Percentiles rank a stretch among this genome's conserved stretches.
phyloP scores from a whole-genome alignment of 495 filamentous ascomycete genomes.

The Aspergillus affinis region DNA sequence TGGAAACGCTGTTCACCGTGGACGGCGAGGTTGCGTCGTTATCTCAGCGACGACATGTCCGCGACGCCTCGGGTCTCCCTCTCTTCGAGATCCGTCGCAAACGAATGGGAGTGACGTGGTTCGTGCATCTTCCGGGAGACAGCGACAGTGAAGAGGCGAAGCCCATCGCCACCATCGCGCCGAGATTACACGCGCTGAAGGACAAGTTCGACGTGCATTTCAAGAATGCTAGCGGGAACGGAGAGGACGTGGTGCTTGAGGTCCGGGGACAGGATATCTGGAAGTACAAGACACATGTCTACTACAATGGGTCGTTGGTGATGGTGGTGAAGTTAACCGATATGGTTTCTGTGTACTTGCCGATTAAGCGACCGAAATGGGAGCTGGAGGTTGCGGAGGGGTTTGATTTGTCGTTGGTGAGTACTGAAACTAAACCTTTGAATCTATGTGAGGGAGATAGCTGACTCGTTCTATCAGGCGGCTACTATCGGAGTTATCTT shows the following conservation, averaged over 20 bases:
- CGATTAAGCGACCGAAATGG: slow-evolving; percentile 15
- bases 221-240: slow-evolving; percentile 12
- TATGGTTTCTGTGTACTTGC: slow-evolving; percentile 14
- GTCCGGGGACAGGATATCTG: slow-evolving; percentile 22
- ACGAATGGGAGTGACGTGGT: slow-evolving; percentile 18
- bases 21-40: slow-evolving; percentile 10
- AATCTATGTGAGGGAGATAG: neutral
- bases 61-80: slow-evolving; percentile 17
- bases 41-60: slow-evolving; percentile 12
- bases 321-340: slow-evolving; percentile 15
- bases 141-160: neutral
- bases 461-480: neutral
- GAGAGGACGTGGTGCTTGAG: slow-evolving; percentile 15
- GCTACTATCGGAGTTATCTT: neutral
- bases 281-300: slow-evolving; percentile 20
- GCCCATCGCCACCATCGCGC: slow-evolving; percentile 17
- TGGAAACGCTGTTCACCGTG: slow-evolving; percentile 14
- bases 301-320: slow-evolving; percentile 11
- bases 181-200: slow-evolving; percentile 15
- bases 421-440: neutral
- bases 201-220: slow-evolving; percentile 24
- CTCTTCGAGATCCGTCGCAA: slow-evolving; percentile 20
- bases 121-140: slow-evolving; percentile 12
- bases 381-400: slow-evolving; percentile 17
- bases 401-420: slow-evolving; percentile 19